These are phyloP conservation scores for Saussurea involucrata DNA, from an alignment of 129 eudicot genomes.

Conservation along the genomic window DNA sequence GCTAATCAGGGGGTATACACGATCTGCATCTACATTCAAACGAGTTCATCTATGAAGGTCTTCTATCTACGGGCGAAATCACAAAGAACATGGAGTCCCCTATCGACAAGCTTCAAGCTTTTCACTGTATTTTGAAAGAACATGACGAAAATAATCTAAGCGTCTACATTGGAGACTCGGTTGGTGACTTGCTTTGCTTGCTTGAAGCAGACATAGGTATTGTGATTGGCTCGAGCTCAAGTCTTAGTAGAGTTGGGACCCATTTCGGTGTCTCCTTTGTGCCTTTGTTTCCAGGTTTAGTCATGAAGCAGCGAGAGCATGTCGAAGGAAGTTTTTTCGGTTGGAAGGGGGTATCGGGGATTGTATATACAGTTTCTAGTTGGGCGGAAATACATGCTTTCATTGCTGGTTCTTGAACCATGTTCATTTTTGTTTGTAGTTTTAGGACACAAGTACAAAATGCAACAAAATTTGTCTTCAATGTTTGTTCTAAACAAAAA, in stretches of 20 bases:
- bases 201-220: constrained; percentile 87
- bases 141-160: constrained; percentile 30
- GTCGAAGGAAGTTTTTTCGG: constrained; percentile 30
- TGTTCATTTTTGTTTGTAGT: not conserved
- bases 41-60: constrained; percentile 55
- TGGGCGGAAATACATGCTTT: constrained; percentile 83
- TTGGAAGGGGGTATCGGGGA: constrained; percentile 63
- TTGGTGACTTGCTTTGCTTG: constrained; percentile 88
- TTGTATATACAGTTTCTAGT: constrained; percentile 69
- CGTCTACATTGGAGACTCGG: constrained; percentile 81
- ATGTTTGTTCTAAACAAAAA: too few relatives aligned
- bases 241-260: constrained; percentile 63
- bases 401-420: constrained; percentile 42
- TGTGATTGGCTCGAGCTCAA: constrained; percentile 70
- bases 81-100: constrained; percentile 64
- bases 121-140: constrained; percentile 32
- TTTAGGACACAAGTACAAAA: not conserved
- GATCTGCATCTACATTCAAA: constrained; percentile 62
- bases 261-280: constrained; percentile 83
- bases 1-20: constrained; percentile 57
- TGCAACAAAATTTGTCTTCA: too few relatives aligned
- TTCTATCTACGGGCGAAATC: constrained; percentile 68
- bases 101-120: constrained; percentile 65
- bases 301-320: constrained; percentile 58
- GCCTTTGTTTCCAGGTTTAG: constrained; percentile 60